phyloP scores from a whole-genome alignment of 2,329 filamentous ascomycete genomes.

The Didymosphaeria variabile region DNA sequence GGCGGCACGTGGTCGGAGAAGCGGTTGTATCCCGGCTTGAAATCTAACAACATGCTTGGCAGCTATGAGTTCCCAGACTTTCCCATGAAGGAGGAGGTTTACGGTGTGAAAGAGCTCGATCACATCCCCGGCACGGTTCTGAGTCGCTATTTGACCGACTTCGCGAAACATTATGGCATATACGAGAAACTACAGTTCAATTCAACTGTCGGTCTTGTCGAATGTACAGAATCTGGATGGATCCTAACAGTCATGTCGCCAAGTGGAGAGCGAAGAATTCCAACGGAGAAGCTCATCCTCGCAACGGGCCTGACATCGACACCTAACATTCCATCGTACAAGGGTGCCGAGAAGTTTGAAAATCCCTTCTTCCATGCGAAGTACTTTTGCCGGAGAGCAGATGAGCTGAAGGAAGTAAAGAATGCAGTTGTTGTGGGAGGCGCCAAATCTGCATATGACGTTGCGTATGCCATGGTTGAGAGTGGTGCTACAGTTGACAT shows the following conservation, averaged over 20 bases:
- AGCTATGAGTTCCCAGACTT: conserved; percentile 51
- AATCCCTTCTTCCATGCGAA: conserved; percentile 66
- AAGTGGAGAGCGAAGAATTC: conserved; percentile 17
- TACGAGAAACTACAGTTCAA: conserved; percentile 59
- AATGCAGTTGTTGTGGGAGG: conserved; percentile 64
- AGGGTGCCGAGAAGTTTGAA: conserved; percentile 60
- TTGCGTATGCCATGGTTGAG: conserved; percentile 64
- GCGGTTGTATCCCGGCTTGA: conserved; percentile 54
- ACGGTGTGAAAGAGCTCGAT: conserved; percentile 34
- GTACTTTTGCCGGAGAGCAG: conserved; percentile 59
- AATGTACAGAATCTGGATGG: conserved; percentile 54
- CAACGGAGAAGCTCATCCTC: conserved; percentile 63
- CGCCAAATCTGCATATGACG: conserved; percentile 72
- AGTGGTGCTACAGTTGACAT: conserved; percentile 64
- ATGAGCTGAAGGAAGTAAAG: conserved; percentile 46
- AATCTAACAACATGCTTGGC: conserved; percentile 45
- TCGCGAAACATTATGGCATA: conserved; percentile 56
- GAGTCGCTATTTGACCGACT: conserved; percentile 64
- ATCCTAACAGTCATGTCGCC: conserved; percentile 14
- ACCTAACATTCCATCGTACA: conserved; percentile 63
- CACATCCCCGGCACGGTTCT: conserved; percentile 69
- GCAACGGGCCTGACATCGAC: conserved; percentile 70
- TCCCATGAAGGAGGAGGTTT: conserved; percentile 44
- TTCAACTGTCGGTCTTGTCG: conserved; percentile 54
- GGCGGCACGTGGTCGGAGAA: conserved; percentile 57